These are phyloP conservation scores for Lanmaoa rubissima DNA, from an alignment of 768 basidiomycete genomes.

Conservation along the genomic window DNA sequence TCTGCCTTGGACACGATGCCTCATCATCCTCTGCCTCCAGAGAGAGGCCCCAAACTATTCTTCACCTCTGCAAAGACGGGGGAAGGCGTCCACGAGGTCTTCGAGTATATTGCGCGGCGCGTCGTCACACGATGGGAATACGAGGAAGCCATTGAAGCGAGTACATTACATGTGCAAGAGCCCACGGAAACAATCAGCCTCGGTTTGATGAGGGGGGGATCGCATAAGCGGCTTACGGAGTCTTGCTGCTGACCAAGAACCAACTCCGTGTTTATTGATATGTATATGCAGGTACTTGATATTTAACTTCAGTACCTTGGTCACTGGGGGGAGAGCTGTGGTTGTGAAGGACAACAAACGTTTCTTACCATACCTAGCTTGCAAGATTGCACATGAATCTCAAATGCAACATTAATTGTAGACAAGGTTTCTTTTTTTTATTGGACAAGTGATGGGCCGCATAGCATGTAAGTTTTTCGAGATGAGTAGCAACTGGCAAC, in stretches of 20 bases:
- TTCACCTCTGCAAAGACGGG: slow-evolving; percentile 81
- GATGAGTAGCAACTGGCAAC: too few species aligned
- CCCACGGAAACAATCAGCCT: slow-evolving; percentile 39
- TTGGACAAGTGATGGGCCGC: too few species aligned
- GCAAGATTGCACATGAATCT: too few species aligned
- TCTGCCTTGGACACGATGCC: slow-evolving; percentile 13
- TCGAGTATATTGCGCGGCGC: slow-evolving; percentile 67
- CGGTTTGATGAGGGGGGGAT: slow-evolving; percentile 17
- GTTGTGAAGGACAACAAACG: too few species aligned
- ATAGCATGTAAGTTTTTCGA: too few species aligned
- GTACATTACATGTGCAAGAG: slow-evolving; percentile 41
- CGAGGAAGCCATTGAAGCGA: slow-evolving; percentile 55
- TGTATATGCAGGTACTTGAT: slow-evolving; percentile 6
- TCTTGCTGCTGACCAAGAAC: slow-evolving; percentile 19
- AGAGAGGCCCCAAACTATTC: slow-evolving; percentile 62
- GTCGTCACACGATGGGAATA: slow-evolving; percentile 65
- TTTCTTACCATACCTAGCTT: too few species aligned
- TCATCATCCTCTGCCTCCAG: slow-evolving; percentile 31
- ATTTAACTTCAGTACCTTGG: background rate
- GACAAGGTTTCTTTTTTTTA: too few species aligned
- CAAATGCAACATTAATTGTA: too few species aligned
- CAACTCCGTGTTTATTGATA: slow-evolving; percentile 22
- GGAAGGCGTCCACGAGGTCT: slow-evolving; percentile 66
- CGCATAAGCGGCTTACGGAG: slow-evolving; percentile 5
- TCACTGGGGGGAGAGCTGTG: too few species aligned